Conservation (phyloP, 2,329 filamentous ascomycete genomes). For the Xylariaceae sp. region DNA sequence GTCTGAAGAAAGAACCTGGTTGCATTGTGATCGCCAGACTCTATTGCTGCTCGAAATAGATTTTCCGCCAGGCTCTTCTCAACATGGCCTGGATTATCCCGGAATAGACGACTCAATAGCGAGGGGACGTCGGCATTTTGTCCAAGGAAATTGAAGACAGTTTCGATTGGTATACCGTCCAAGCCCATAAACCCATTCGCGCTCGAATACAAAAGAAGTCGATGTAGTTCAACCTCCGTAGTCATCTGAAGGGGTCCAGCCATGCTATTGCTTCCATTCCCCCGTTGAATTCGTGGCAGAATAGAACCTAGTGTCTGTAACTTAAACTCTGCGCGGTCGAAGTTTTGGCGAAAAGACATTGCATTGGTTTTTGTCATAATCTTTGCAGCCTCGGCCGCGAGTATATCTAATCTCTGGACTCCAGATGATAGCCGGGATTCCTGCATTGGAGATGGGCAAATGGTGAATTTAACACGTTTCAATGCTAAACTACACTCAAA, state of each 20-base stretch:
- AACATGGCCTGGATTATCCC: not conserved
- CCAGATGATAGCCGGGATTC: slow-evolving; percentile 1
- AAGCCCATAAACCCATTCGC: slow-evolving; percentile 18
- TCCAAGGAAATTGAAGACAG: slow-evolving; percentile 2
- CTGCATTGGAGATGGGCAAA: slow-evolving; percentile 4
- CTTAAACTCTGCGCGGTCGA: not conserved
- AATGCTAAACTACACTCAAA: slow-evolving; percentile 5
- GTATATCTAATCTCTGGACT: not conserved
- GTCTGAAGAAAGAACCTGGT: slow-evolving; percentile 7
- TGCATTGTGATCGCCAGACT: slow-evolving; percentile 7
- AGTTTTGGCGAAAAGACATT: not conserved
- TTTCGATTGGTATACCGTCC: slow-evolving; percentile 3
- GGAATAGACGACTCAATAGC: slow-evolving; percentile 6
- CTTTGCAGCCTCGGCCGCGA: slow-evolving; percentile 1
- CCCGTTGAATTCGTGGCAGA: not conserved
- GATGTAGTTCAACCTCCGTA: slow-evolving; percentile 3
- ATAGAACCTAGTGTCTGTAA: slow-evolving; percentile 5
- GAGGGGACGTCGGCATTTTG: slow-evolving; percentile 1
- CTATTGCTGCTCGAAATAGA: slow-evolving; percentile 19
- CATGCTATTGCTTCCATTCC: not conserved
- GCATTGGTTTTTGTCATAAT: slow-evolving; percentile 1
- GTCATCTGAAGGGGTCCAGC: not conserved
- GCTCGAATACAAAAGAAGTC: slow-evolving; percentile 11
- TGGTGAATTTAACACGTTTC: not conserved
- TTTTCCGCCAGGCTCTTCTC: slow-evolving; percentile 15